Evolutionary conservation across 2,329 filamentous ascomycete genomes (phyloP), one percentile per base, ranked within the genome.

Genomic region (Epichloe gansuensis): DNA sequence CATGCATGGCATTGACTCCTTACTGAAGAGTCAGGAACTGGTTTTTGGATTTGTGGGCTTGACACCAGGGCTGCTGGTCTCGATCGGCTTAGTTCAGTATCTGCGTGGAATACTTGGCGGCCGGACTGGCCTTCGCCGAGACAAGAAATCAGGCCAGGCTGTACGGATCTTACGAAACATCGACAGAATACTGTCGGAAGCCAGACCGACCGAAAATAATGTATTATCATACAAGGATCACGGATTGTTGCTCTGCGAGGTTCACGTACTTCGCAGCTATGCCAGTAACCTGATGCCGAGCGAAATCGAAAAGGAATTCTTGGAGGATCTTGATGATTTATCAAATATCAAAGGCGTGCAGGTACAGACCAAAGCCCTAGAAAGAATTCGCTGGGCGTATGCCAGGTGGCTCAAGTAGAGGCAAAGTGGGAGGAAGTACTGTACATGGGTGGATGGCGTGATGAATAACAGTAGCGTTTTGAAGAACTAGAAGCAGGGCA

Each of bases 1-100:
- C 13, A 91, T 98, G 72, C 89, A 87, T 55, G 93, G 93, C 17
- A 98, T 98, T 58, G 91, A 98, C 72, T 82, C 89, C 37, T 78
- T 98, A 35, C 77, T 98, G 54, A 95, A 93, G 72, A 96, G 91
- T 63, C 93, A 98, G 65, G 91, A 98, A 65, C 78, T 98, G 47
- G 88, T 98, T 25, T 98, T 98, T 70, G 93, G 89, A n/a, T 95
- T 98, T 63, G 85, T 98, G 39, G 91, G 91, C 5, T 74, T 98
- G 28, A 97, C 93, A 0, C 93, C 93, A 0, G 91, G 93, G 12
- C 78, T 97, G n/a, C 73, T 98, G 34, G 88, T 97, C 39, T 86
- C 85, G 2, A 81, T 91, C 56, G 83, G 82, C n/a, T 70, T 82
- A 11, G 70, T 85, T 46, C 81, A 82, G 57, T 97, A 91, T 73